Base-by-base conservation (phyloP, 129 eudicot species). In the Erigeron canadensis region DNA sequence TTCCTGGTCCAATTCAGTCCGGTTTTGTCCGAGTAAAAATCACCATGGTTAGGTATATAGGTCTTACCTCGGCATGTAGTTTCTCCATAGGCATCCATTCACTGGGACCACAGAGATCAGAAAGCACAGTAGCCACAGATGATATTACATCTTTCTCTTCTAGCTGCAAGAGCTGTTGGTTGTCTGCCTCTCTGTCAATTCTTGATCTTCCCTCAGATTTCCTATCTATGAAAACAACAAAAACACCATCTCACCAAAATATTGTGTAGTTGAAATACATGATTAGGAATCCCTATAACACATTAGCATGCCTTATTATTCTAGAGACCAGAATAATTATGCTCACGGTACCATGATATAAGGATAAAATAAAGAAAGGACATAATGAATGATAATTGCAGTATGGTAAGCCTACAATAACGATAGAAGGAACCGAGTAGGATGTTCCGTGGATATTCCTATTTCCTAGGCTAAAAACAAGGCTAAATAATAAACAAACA, bases 1-100 rank as follows among this genome's bases (percentile, higher is more conserved):
- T 53, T 53, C 7, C 22, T 53, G 58, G 58, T 50, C 23, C 11
- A 5, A 22, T n/a, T 5, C 18, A 4, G 18, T 17, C 23, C 11
- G 11, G 58, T n/a, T 10, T 53, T 5, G 18, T 17, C 22, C 58
- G 7, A 10, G 6, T 53, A 22, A 53, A 17, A 3, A 16, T 10
- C 58, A n/a, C 58, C 58, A 22, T 53, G 40, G n/a, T 40, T 63
- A 34, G 34, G 47, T 38, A 34, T 21, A 5, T 0, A 22, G 63
- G 58, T 47, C 50, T 67, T 73, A 89, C 98, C 98, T 87, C 89
- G 3, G 96, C 13, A 61, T 93, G 96, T 83, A 93, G 98, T 79
- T 85, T 93, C 86, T 93, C 98, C 96, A 93, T 82, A 2, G 98
- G 84, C 98, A 93, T 93, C 96, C 96, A 93, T 56, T 93, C 96